These are phyloP conservation scores for Penicillium sp. DNA, from an alignment of 2,329 filamentous ascomycete species.

Conservation along the genomic window DNA sequence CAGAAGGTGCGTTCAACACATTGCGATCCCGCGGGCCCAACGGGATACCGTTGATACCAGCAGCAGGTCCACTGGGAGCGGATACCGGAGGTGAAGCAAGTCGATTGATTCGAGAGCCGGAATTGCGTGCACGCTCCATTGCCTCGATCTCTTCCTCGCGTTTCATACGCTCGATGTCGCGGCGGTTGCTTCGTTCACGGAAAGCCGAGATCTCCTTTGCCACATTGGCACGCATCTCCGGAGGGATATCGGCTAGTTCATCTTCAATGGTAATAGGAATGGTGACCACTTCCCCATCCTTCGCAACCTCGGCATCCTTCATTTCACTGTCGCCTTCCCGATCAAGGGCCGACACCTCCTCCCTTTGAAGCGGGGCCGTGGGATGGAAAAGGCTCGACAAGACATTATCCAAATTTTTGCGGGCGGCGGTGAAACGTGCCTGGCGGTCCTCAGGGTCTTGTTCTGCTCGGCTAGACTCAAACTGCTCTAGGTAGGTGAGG, in stretches of 20 bases:
- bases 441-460: slow-evolving; percentile 60
- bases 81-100: slow-evolving; percentile 68
- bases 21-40: slow-evolving; percentile 67
- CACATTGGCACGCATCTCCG: slow-evolving; percentile 93
- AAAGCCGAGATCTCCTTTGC: slow-evolving; percentile 93
- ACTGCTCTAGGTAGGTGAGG: slow-evolving; percentile 79
- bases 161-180: slow-evolving; percentile 82
- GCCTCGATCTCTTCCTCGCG: slow-evolving; percentile 92
- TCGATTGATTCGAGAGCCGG: slow-evolving; percentile 60
- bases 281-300: slow-evolving; percentile 76
- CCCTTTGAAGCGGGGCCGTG: slow-evolving; percentile 45
- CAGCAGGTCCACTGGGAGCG: slow-evolving; percentile 60
- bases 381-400: slow-evolving; percentile 73
- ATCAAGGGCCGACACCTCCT: slow-evolving; percentile 52
- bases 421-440: slow-evolving; percentile 67
- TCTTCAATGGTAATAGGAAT: slow-evolving; percentile 86
- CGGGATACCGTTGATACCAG: slow-evolving; percentile 70
- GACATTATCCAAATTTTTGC: slow-evolving; percentile 63
- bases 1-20: slow-evolving; percentile 71
- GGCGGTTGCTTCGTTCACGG: slow-evolving; percentile 81
- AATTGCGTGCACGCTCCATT: slow-evolving; percentile 72
- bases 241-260: slow-evolving; percentile 90
- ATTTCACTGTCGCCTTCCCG: slow-evolving; percentile 67
- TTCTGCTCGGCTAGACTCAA: slow-evolving; percentile 65
- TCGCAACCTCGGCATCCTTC: slow-evolving; percentile 57